Conservation (phyloP, 495 filamentous ascomycete genomes). For the Talaromyces ruber region DNA sequence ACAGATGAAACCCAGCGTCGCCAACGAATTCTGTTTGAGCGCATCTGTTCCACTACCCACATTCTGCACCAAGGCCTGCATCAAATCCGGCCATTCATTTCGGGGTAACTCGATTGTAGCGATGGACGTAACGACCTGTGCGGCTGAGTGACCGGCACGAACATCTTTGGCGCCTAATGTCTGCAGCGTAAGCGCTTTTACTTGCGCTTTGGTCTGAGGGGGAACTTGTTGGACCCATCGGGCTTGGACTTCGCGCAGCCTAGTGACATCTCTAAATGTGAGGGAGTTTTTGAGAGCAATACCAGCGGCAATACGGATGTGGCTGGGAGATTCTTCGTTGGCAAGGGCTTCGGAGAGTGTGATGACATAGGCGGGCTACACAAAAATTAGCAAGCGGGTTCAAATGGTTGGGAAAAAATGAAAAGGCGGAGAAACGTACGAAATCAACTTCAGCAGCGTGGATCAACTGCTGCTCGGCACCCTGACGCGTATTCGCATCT, state of each 20-base stretch:
- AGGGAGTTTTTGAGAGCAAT: slow-evolving; percentile 96
- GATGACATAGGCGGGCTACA: slow-evolving; percentile 77
- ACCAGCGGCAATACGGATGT: slow-evolving; percentile 87
- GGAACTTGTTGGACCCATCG: slow-evolving; percentile 84
- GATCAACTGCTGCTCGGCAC: slow-evolving; percentile 86
- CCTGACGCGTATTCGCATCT: slow-evolving; percentile 86
- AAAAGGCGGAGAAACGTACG: slow-evolving; percentile 49
- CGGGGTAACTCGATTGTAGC: slow-evolving; percentile 89
- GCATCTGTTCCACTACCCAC: slow-evolving; percentile 77
- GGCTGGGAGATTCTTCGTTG: slow-evolving; percentile 73
- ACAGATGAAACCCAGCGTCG: slow-evolving; percentile 95
- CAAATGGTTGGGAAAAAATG: slow-evolving; percentile 9
- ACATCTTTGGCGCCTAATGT: slow-evolving; percentile 68
- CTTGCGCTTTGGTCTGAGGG: slow-evolving; percentile 66
- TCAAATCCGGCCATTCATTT: slow-evolving; percentile 92
- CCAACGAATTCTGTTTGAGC: slow-evolving; percentile 88
- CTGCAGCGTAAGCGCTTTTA: slow-evolving; percentile 81
- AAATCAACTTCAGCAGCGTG: slow-evolving; percentile 91
- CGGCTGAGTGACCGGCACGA: slow-evolving; percentile 79
- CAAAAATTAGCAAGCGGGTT: slow-evolving; percentile 7
- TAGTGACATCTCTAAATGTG: slow-evolving; percentile 77
- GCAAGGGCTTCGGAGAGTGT: slow-evolving; percentile 88
- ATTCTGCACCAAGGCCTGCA: slow-evolving; percentile 79
- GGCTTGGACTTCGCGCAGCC: slow-evolving; percentile 76
- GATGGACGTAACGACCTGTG: slow-evolving; percentile 91